These are phyloP conservation scores for Fusarium sp. DNA, from an alignment of 2,329 filamentous ascomycete genomes.

Conservation along the genomic window DNA sequence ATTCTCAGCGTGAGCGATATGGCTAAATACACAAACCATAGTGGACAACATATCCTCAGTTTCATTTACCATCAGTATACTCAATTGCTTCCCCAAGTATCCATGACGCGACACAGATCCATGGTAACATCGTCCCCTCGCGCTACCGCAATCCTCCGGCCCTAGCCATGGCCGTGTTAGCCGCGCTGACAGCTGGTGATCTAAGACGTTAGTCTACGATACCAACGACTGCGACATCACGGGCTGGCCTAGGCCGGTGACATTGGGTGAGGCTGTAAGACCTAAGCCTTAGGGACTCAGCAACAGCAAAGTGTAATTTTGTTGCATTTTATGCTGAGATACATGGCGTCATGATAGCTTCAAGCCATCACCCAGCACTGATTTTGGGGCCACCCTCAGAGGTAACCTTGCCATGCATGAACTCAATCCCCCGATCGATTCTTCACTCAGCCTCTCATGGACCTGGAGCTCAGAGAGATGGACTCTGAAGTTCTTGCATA, in stretches of 20 bases:
- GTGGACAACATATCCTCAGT: not conserved
- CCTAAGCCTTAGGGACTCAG: slow-evolving; percentile 2
- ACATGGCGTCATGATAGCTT: slow-evolving; percentile 32
- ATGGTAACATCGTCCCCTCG: slow-evolving; percentile 14
- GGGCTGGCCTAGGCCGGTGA: slow-evolving; percentile 9
- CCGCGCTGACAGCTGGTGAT: slow-evolving; percentile 20
- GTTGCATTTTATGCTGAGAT: slow-evolving; percentile 15
- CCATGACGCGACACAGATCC: slow-evolving; percentile 13
- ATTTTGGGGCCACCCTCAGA: not conserved
- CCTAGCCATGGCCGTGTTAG: slow-evolving; percentile 30
- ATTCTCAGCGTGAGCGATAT: not conserved
- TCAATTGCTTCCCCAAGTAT: not conserved
- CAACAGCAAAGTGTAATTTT: not conserved
- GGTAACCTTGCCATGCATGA: slow-evolving; percentile 15
- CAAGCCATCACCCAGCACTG: not conserved
- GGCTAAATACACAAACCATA: too few relatives aligned
- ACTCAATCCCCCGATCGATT: slow-evolving; percentile 27
- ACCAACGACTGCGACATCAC: slow-evolving; percentile 2
- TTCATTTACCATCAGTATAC: not conserved
- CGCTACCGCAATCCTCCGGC: slow-evolving; percentile 21
- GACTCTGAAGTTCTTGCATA: slow-evolving; percentile 5
- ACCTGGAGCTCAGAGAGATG: not conserved
- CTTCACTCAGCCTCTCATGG: slow-evolving; percentile 4
- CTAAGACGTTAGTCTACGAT: slow-evolving; percentile 1
- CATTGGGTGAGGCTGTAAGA: slow-evolving; percentile 8